Evolutionary conservation across 345 rosid species (phyloP).

Genomic region (Populus nigra): DNA sequence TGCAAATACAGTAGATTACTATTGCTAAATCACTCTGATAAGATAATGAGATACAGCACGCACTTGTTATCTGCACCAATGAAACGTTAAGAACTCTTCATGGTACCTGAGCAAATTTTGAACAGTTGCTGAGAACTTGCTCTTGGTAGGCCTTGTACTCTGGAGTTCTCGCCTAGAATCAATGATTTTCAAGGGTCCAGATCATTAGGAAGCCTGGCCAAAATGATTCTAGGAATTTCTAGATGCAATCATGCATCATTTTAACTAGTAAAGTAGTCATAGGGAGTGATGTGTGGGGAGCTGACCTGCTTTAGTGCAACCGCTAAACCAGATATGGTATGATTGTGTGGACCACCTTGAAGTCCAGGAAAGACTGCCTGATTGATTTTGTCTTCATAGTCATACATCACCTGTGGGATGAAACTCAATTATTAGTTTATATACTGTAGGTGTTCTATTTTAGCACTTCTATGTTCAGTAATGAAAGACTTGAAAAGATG

Average conservation of each 20-base stretch:
- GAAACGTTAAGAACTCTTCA: neutral
- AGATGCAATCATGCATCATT: neutral
- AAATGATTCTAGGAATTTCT: neutral
- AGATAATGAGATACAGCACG: neutral
- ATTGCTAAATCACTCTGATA: slow-evolving; percentile 12
- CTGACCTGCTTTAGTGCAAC: slow-evolving; percentile 89
- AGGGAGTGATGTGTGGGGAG: neutral
- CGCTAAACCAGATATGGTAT: slow-evolving; percentile 86
- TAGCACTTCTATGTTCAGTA: neutral
- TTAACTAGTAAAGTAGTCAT: neutral
- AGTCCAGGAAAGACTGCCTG: slow-evolving; percentile 95
- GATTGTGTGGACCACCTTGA: slow-evolving; percentile 98
- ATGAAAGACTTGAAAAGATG: neutral
- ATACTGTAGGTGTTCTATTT: neutral
- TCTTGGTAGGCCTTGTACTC: slow-evolving; percentile 90
- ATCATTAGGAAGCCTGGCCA: neutral
- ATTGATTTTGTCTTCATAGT: slow-evolving; percentile 78
- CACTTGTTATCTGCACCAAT: neutral
- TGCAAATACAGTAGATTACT: slow-evolving; percentile 34
- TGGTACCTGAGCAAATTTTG: slow-evolving; percentile 71
- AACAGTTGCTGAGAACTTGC: slow-evolving; percentile 78
- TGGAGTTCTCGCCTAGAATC: slow-evolving; percentile 60
- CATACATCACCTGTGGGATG: slow-evolving; percentile 71
- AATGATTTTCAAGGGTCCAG: slow-evolving; percentile 5
- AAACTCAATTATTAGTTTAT: slow-evolving; percentile 8